phyloP scores from a whole-genome alignment of 192 early-diverging fungal genomes.

The Entophlyctis luteolus region DNA sequence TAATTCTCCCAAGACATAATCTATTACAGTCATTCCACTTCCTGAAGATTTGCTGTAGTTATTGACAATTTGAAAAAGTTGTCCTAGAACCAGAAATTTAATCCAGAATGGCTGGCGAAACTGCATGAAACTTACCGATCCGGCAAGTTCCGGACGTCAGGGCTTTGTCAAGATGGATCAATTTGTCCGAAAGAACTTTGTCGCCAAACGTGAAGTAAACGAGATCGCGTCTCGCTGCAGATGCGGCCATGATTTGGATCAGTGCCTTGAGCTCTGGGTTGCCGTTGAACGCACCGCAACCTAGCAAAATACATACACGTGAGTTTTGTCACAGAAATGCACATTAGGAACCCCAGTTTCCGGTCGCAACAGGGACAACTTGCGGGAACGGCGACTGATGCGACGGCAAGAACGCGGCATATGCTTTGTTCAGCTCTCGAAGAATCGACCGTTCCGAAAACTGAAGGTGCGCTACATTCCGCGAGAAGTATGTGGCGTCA shows the following conservation, averaged over 20 bases:
- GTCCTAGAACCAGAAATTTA: background rate
- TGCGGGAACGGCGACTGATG: background rate
- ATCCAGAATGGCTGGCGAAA: background rate
- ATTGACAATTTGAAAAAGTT: background rate
- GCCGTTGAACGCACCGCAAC: conserved; percentile 53
- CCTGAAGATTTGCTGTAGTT: background rate
- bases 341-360: conserved; percentile 30
- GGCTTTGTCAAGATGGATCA: background rate
- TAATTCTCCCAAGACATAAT: background rate
- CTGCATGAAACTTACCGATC: background rate
- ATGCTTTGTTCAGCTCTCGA: conserved; percentile 50
- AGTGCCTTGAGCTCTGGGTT: conserved; percentile 42
- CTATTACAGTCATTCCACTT: background rate
- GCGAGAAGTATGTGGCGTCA: conserved; percentile 36
- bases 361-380: conserved; percentile 26
- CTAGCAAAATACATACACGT: too few relatives aligned
- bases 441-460: background rate
- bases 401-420: conserved; percentile 35
- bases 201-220: conserved; percentile 51
- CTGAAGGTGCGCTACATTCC: background rate
- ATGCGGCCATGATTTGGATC: conserved; percentile 45
- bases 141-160: background rate
- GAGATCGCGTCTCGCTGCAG: conserved; percentile 29
- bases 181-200: conserved; percentile 21
- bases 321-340: too few relatives aligned